Evolutionary conservation across 2,329 filamentous ascomycete species (phyloP), one percentile per base, ranked within the genome.

Genomic region (Penicillium rolfsii): DNA sequence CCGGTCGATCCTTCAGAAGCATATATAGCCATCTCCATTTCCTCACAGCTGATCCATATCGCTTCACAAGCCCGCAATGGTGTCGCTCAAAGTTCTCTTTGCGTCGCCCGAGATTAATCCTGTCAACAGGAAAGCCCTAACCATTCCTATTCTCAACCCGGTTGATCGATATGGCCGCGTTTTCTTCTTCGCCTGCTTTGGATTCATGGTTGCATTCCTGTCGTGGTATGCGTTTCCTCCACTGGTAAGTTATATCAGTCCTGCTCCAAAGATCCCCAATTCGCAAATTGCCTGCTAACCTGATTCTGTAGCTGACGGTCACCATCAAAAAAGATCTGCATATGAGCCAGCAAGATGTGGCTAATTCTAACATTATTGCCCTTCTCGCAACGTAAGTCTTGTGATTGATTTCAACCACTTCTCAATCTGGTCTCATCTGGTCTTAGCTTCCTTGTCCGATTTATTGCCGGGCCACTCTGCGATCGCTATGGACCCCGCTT

Each of bases 221-320:
- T 93, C 91, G 11, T 97, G 85, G 85, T 96, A 96, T 80, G 90
- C 93, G 1, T 97, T 96, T 77, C 91, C 93, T 65, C 93, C 93
- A 67, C 80, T 95, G 73, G 88, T 91, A 83, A 79, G 84, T 76
- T 40, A 40, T 24, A 30, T 7, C 35, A 11, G 11, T 22, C 24
- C 7, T 3, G 7, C n/a, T 38, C 26, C 16, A 22, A 16, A 3
- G 26, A 26, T 33, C 11, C 5, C 6, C 16, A 58, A 35, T 6
- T 11, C 14, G 6, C 43, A 26, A n/a, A 24, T 28, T 48, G 43
- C 3, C 22, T 16, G 19, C 43, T 38, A 57, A 50, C 16, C 14
- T n/a, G 19, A 8, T 41, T 54, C 46, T 52, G 9, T 64, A 87
- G 82, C 81, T 91, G 72, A 86, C 87, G 54, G 85, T 89, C 71